Percentiles rank a stretch among this genome's conserved stretches.
phyloP scores from a whole-genome alignment of 139 green algal genomes.

The Coccomyxa sp. region DNA sequence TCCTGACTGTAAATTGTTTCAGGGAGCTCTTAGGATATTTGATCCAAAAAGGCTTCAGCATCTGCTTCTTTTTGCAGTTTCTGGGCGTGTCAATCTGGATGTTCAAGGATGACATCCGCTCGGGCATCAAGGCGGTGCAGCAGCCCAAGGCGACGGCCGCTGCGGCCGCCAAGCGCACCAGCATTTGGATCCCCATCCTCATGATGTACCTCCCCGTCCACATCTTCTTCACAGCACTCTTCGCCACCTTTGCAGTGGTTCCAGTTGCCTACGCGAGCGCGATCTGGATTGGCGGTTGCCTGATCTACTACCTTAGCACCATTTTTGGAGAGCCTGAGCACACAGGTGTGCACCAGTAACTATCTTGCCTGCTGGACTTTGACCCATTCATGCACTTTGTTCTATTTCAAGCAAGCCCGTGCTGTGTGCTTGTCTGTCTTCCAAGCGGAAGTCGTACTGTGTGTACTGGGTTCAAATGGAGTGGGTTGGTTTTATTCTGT shows the following conservation, averaged over 20 bases:
- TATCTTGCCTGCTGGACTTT: no score
- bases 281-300: slow-evolving; percentile 40
- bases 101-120: slow-evolving; percentile 7
- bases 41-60: neutral
- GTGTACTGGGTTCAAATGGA: no score
- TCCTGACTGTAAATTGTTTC: neutral
- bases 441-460: no score
- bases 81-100: slow-evolving; percentile 20
- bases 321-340: slow-evolving; percentile 49
- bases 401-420: no score
- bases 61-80: neutral
- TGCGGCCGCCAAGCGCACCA: neutral
- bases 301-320: slow-evolving; percentile 65
- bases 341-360: slow-evolving; percentile 41
- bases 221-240: slow-evolving; percentile 11
- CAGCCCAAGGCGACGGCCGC: neutral
- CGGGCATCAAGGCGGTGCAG: neutral
- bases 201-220: slow-evolving; percentile 28
- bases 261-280: slow-evolving; percentile 19
- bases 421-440: no score
- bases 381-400: no score
- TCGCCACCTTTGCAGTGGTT: slow-evolving; percentile 31
- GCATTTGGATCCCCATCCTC: slow-evolving; percentile 25
- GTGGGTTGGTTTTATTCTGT: no score
- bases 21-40: no score